Evolutionary conservation across 2,329 filamentous ascomycete genomes (phyloP), one percentile per base, ranked within the genome.

Genomic region (Dactylellina sp.): DNA sequence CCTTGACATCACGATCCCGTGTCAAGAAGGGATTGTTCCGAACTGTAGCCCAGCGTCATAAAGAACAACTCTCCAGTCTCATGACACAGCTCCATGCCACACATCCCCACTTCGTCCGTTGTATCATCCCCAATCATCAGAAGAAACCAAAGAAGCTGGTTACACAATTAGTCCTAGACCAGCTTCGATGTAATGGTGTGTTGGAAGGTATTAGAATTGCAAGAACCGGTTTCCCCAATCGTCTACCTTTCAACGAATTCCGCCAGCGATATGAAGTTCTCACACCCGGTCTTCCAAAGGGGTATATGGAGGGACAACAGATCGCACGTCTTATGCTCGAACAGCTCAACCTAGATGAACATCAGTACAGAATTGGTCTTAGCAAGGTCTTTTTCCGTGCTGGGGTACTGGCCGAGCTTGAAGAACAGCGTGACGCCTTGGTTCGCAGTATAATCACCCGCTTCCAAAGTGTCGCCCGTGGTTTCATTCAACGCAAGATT

Each of bases 351-450:
- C 85, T 99, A 77, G 95, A 99, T 80, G 89, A 86, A 76, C 86
- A 92, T 9, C 87, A 96, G 76, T 99, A 96, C 81, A 91, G 96
- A 20, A 93, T 99, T 66, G 95, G 95, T 78, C 84, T 97, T 66
- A 97, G 93, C 22, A 99, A 99, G 81, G 94, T 99, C 11, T 99
- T 99, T 83, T 99, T 99, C 86, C 87, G 96, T 75, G 93, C 95
- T 46, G 95, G 95, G 71, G 94, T 99, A 1, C 86, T 99, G 50
- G 95, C 95, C 39, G 95, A 99, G 81, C 85, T 99, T 12, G 95
- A 99, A 86, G 96, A 98, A 81, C 91, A 96, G 80, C 89, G 95
- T 65, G 95, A 99, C 80, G 86, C 91, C 1, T 85, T 99, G 18
- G 98, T 99, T 77, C 90, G 91, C 6, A 91, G 97, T 76, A 97